Conservation (phyloP, 768 basidiomycete genomes). For the Agaricus sinodeliciosus region DNA sequence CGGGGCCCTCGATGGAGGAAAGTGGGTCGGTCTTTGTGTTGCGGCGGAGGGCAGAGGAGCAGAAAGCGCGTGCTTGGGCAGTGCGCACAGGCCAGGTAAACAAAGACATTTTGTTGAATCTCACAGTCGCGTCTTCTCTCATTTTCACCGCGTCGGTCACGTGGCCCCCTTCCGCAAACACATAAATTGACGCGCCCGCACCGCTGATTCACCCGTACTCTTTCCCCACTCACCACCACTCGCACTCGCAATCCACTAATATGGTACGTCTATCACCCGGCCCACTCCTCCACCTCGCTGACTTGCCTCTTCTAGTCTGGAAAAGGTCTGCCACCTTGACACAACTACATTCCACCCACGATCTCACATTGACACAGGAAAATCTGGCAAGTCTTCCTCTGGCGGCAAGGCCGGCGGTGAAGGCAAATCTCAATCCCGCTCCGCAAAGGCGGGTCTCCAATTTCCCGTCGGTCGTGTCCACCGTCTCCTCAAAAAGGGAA, state of each 20-base stretch:
- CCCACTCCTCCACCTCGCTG: background rate
- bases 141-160: constrained; percentile 20
- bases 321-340: background rate
- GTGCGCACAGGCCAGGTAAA: constrained; percentile 11
- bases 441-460: constrained; percentile 71
- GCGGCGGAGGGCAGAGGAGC: constrained; percentile 2
- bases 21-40: background rate
- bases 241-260: constrained; percentile 23
- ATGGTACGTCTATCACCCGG: constrained; percentile 1
- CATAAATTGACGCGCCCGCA: constrained; percentile 37
- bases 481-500: constrained; percentile 80
- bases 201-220: background rate
- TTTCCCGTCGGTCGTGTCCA: constrained; percentile 94
- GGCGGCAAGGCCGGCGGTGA: constrained; percentile 58
- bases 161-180: constrained; percentile 25
- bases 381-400: constrained; percentile 61
- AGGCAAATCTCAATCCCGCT: constrained; percentile 60
- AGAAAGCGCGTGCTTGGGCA: background rate
- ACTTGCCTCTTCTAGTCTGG: constrained; percentile 8
- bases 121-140: constrained; percentile 8
- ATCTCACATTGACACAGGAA: constrained; percentile 14
- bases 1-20: background rate
- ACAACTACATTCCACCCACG: background rate
- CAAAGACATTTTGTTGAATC: constrained; percentile 13
- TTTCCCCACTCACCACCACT: constrained; percentile 28